These are phyloP conservation scores for Psilocybe cyanescens DNA, from an alignment of 768 basidiomycete genomes.

Conservation along the genomic window DNA sequence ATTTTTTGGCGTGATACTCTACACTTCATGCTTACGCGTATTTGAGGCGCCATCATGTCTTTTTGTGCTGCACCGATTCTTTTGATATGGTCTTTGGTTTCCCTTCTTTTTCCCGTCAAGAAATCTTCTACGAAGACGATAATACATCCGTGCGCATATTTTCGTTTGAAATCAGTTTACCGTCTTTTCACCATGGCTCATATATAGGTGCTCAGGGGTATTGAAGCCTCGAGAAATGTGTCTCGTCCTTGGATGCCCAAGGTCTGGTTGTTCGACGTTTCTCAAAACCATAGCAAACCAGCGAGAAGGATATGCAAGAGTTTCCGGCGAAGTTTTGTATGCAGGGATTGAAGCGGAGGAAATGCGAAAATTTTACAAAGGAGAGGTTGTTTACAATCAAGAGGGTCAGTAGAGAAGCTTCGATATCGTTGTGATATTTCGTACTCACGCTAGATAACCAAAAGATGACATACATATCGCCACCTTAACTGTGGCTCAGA, in stretches of 20 bases:
- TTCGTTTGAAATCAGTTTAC: background rate
- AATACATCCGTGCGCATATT: slow-evolving; percentile 54
- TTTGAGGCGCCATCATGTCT: slow-evolving; percentile 49
- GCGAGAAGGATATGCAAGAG: slow-evolving; percentile 61
- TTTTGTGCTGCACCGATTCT: slow-evolving; percentile 59
- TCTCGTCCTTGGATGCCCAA: slow-evolving; percentile 82
- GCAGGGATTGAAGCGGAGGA: slow-evolving; percentile 78
- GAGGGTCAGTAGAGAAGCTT: slow-evolving; percentile 54
- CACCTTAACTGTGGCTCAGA: slow-evolving; percentile 81
- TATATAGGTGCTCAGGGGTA: slow-evolving; percentile 53
- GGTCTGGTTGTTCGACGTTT: slow-evolving; percentile 86
- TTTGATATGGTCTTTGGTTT: slow-evolving; percentile 47
- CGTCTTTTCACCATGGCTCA: background rate
- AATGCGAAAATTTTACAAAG: slow-evolving; percentile 77
- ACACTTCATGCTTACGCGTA: background rate
- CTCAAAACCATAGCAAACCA: slow-evolving; percentile 83
- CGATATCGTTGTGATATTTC: background rate
- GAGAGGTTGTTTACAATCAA: slow-evolving; percentile 80
- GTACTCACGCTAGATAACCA: background rate
- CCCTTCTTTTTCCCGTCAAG: slow-evolving; percentile 42
- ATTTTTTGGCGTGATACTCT: slow-evolving; percentile 18
- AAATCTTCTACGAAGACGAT: slow-evolving; percentile 52
- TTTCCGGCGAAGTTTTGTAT: slow-evolving; percentile 79
- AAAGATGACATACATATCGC: slow-evolving; percentile 82
- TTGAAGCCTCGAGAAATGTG: slow-evolving; percentile 92